Base-by-base conservation (phyloP, 148 eudicot species). In the Cornus suecica region DNA sequence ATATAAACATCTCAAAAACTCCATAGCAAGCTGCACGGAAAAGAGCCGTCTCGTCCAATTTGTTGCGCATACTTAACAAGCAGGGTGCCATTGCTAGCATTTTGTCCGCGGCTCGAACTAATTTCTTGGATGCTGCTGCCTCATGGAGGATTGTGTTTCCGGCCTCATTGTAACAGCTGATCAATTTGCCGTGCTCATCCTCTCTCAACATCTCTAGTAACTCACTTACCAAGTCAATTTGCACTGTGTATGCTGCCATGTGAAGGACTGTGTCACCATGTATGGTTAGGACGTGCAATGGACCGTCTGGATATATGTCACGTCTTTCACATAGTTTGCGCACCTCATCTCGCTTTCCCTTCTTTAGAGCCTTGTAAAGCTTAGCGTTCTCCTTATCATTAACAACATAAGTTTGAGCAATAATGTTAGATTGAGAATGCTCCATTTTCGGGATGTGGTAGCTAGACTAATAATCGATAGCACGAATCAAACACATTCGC, bases 131-230 rank as follows among this genome's bases (percentile, higher is more conserved):
- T 4, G 37, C 29, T 37, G 37, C 64, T 4, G 74, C 60, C 74
- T 71, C 74, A 20, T 71, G 74, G 23, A 71, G 74, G 11, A 71
- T 52, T n/a, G 74, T 71, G 56, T 71, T 71, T 71, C 74, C 74
- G 4, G 22, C 41, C 14, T 0, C 11, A 26, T 71, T 58, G 22
- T 58, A 3, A 16, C 2, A 32, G 5, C 2, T n/a, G 31, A 24
- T 52, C 34, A 71, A 14, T 16, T 71, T 71, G 37, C n/a, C 18
- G 52, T 1, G 14, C 2, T 71, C 34, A 6, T 10, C n/a, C 52
- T n/a, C 1, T 1, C 37, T 0, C 63, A 71, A 20, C 74, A 25
- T 25, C 9, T 16, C 5, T 18, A 71, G 74, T 14, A 71, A 58
- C 0, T 71, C 5, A 8, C 13, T 9, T 52, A 58, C 64, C 0